Conservation (phyloP, 352 stramenopile species). For the Globisporangium parvum region DNA sequence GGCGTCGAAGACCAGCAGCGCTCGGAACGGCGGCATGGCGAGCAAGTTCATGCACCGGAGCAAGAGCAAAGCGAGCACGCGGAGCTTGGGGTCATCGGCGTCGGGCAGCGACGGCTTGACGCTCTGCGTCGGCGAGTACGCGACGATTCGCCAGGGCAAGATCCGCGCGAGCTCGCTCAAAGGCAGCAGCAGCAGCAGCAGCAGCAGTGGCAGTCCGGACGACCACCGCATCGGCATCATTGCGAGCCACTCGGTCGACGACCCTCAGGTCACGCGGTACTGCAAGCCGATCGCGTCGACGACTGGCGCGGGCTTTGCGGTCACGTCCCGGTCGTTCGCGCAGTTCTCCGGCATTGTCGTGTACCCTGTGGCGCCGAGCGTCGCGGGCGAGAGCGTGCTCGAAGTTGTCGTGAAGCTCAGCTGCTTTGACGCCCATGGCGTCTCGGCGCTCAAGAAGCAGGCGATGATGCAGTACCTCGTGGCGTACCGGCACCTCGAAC, state of each 20-base stretch:
- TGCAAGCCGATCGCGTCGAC: conserved; percentile 47
- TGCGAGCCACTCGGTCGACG: conserved; percentile 60
- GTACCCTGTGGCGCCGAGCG: conserved; percentile 43
- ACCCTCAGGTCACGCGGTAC: conserved; percentile 48
- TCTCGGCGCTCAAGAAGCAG: conserved; percentile 29
- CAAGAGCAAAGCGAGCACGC: conserved; percentile 21
- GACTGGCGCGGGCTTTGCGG: conserved; percentile 18
- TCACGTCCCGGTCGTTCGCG: conserved; percentile 36
- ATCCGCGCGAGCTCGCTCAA: conserved; percentile 12
- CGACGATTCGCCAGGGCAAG: conserved; percentile 44
- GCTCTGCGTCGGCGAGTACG: conserved; percentile 58
- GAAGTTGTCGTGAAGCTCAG: conserved; percentile 67
- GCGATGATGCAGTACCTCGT: conserved; percentile 49
- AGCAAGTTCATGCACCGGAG: conserved; percentile 36
- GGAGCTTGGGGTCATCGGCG: conserved; percentile 11
- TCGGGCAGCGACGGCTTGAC: conserved; percentile 18
- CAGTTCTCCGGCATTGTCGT: conserved; percentile 61
- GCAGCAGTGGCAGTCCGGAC: conserved; percentile 6
- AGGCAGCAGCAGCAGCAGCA: too few relatives aligned
- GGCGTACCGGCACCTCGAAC: conserved; percentile 40
- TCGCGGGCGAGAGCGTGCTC: conserved; percentile 30
- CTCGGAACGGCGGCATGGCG: conserved; percentile 19
- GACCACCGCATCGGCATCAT: conserved; percentile 63
- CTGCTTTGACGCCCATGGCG: conserved; percentile 41
- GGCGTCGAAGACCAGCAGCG: conserved; percentile 11